phyloP scores from a whole-genome alignment of 495 filamentous ascomycete species.

The Trichoderma erinaceum region DNA sequence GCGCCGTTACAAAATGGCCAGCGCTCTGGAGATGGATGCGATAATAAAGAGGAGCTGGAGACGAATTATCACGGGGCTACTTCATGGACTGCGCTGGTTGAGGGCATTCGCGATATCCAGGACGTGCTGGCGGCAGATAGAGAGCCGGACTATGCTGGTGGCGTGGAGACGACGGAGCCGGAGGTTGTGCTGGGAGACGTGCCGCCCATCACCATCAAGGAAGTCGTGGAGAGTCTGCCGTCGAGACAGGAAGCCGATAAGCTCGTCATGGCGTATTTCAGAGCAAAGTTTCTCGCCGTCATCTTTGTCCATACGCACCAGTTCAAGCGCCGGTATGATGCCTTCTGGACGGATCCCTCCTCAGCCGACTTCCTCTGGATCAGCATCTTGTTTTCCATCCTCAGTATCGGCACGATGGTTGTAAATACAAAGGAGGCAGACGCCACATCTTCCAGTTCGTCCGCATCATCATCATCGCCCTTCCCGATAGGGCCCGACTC shows the following conservation, averaged over 20 bases:
- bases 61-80: conserved; percentile 39
- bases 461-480: background rate
- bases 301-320: conserved; percentile 35
- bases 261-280: conserved; percentile 40
- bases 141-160: conserved; percentile 17
- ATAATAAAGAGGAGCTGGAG: conserved; percentile 28
- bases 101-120: conserved; percentile 35
- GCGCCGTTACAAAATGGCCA: conserved; percentile 12
- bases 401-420: conserved; percentile 31
- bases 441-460: background rate
- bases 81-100: conserved; percentile 46
- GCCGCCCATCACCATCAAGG: conserved; percentile 27
- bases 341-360: conserved; percentile 40
- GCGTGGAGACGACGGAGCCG: conserved; percentile 17
- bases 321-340: conserved; percentile 41
- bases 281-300: conserved; percentile 31
- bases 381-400: conserved; percentile 36
- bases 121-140: conserved; percentile 27
- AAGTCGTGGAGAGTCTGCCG: conserved; percentile 36
- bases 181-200: conserved; percentile 26
- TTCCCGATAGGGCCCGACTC: conserved; percentile 18
- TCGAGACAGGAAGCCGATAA: conserved; percentile 33
- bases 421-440: conserved; percentile 21
- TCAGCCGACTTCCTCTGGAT: conserved; percentile 35
- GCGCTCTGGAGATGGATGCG: conserved; percentile 11